Evolutionary conservation across 2,329 filamentous ascomycete species (phyloP).

Genomic region (Aspergillus ustus): DNA sequence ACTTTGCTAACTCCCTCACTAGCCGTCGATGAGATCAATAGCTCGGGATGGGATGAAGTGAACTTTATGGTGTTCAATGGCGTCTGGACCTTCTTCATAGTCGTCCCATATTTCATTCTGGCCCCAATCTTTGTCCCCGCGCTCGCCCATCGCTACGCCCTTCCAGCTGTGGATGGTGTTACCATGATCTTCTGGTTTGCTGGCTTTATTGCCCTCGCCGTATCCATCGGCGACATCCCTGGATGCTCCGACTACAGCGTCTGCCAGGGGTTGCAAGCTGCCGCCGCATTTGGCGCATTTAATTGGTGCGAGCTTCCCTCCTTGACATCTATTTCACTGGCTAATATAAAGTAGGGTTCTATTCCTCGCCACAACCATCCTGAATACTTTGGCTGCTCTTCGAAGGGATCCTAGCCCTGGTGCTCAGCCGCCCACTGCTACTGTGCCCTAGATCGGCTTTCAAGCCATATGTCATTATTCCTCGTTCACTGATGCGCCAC

Average conservation of each 20-base stretch:
- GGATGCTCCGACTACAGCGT: slow-evolving; percentile 57
- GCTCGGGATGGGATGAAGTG: slow-evolving; percentile 54
- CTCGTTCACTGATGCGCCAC: too few species aligned
- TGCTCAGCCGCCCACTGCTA: slow-evolving; percentile 28
- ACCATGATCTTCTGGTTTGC: slow-evolving; percentile 91
- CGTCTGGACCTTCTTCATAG: slow-evolving; percentile 74
- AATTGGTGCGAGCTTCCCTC: slow-evolving; percentile 45
- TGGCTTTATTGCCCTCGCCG: slow-evolving; percentile 78
- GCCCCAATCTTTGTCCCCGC: slow-evolving; percentile 66
- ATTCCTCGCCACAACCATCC: slow-evolving; percentile 56
- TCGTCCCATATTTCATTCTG: slow-evolving; percentile 70
- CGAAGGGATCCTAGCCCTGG: slow-evolving; percentile 28
- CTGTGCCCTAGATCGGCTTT: slow-evolving; percentile 10
- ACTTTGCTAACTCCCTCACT: slow-evolving; percentile 6
- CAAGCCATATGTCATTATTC: not conserved
- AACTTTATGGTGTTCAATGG: slow-evolving; percentile 81
- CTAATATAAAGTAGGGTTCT: slow-evolving; percentile 32
- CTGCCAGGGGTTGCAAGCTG: slow-evolving; percentile 64
- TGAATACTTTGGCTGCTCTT: slow-evolving; percentile 55
- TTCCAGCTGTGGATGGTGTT: slow-evolving; percentile 70
- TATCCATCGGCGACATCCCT: slow-evolving; percentile 60
- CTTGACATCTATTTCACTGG: not conserved
- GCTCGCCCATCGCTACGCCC: slow-evolving; percentile 66
- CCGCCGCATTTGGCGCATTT: slow-evolving; percentile 54
- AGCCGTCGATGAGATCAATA: slow-evolving; percentile 62